Base-by-base conservation (phyloP, 768 basidiomycete genomes). In the Macrolepiota dolichaula region DNA sequence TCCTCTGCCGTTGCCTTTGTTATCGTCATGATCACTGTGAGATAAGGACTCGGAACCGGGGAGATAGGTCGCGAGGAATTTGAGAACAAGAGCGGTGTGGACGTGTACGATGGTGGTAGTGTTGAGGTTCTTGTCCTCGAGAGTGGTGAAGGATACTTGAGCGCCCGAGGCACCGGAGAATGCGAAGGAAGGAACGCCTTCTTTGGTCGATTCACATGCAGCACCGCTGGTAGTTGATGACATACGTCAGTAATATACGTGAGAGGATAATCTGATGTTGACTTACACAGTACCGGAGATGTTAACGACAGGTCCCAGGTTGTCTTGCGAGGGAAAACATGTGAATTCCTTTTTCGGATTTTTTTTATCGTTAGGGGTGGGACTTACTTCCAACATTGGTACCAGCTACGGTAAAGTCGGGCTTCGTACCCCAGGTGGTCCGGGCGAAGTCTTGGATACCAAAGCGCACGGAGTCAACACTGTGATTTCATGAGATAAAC, bases 61-160 rank as follows among this genome's bases (percentile, higher is more conserved):
- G 22, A 72, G 71, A 15, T 71, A 51, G 27, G 76, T 67, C 4
- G 57, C 51, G 22, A 59, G 36, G 66, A 84, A 76, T 62, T 71
- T 74, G 27, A 78, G 67, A 52, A 76, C 73, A 46, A 83, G 78
- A 17, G 72, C 62, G 22, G 81, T 72, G 67, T 83, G 83, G 57
- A 77, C 72, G 50, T 69, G 64, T 9, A 81, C 78, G 10, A 79
- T 73, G 25, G 68, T 59, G 44, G 76, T 76, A 17, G 74, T 68
- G 27, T 65, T 72, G 2, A 77, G 73, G 25, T 72, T 60, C 15
- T 35, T 12, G 29, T 32, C 29, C 17, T 68, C 63, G 63, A 84
- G 80, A 17, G 80, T 82, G 25, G 82, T 84, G 70, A 78, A 84
- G 2, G 81, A 82, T 11, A 81, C 78, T 55, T 77, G 73, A 0